Percentiles rank a stretch among this genome's conserved stretches.
These are phyloP conservation scores for Melaleuca alternifolia DNA, from an alignment of 345 rosid species.

Conservation along the genomic window DNA sequence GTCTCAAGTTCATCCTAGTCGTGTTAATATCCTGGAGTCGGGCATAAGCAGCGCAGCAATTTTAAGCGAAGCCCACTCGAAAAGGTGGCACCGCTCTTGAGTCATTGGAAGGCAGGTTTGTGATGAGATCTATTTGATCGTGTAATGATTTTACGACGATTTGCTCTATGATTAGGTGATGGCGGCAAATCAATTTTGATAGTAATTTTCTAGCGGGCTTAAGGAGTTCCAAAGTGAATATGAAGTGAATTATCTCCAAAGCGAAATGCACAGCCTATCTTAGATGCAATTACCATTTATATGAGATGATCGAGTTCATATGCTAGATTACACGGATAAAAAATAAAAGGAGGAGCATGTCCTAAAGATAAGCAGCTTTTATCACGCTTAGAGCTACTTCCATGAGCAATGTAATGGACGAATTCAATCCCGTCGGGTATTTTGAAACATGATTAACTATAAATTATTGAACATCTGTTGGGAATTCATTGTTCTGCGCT, in stretches of 20 bases:
- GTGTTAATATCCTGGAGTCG: neutral
- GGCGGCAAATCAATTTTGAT: too few species aligned
- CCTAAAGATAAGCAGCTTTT: neutral
- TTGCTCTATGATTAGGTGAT: too few species aligned
- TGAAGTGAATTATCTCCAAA: too few species aligned
- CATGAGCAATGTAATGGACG: fast-evolving
- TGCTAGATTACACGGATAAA: neutral
- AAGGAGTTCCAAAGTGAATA: too few species aligned
- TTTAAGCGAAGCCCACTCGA: neutral
- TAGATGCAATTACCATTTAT: neutral
- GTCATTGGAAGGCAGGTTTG: neutral
- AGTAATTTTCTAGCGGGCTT: too few species aligned
- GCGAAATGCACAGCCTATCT: neutral
- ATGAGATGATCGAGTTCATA: neutral
- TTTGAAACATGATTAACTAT: neutral
- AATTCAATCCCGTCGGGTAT: neutral
- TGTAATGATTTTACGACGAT: neutral
- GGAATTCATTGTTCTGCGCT: fast-evolving
- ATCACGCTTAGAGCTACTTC: neutral
- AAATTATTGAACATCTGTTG: fast-evolving
- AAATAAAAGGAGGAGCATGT: neutral
- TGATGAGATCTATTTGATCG: neutral
- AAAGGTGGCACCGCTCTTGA: neutral
- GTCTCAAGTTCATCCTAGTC: neutral
- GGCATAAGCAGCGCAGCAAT: neutral